Evolutionary conservation across 2,329 filamentous ascomycete species (phyloP).

Genomic region (Akanthomyces uredinophilus): DNA sequence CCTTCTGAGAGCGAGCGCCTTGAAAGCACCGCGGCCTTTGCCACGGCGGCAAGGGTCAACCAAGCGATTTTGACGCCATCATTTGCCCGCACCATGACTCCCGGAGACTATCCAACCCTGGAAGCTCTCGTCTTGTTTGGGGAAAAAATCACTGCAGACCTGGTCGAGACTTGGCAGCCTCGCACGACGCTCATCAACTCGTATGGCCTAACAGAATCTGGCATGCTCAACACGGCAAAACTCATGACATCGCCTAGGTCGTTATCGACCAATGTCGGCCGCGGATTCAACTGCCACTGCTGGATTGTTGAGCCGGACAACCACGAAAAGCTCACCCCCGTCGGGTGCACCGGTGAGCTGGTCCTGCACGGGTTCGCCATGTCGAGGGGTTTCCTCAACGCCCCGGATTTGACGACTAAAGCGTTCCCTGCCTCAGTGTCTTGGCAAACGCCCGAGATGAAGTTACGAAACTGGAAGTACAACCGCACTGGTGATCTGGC

Average conservation of each 20-base stretch:
- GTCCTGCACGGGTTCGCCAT: background rate
- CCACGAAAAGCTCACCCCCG: background rate
- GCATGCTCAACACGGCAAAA: background rate
- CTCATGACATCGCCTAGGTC: background rate
- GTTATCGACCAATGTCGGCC: background rate
- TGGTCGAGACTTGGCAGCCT: slow-evolving; percentile 4
- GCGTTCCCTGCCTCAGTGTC: background rate
- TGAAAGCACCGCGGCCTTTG: background rate
- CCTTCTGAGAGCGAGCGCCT: background rate
- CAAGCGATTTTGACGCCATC: background rate
- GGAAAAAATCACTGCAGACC: slow-evolving; percentile 15
- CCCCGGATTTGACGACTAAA: background rate
- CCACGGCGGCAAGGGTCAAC: background rate
- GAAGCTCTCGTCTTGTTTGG: slow-evolving; percentile 14
- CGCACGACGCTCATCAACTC: background rate
- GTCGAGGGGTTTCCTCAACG: background rate
- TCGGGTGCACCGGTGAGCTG: background rate
- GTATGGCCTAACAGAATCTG: background rate
- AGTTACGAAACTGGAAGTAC: slow-evolving; percentile 19
- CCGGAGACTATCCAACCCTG: background rate
- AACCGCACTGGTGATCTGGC: slow-evolving; percentile 17
- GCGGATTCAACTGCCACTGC: background rate
- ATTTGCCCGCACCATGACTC: background rate
- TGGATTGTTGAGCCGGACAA: background rate
- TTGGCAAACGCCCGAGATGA: background rate